Evolutionary conservation across 495 filamentous ascomycete genomes (phyloP).

Genomic region (Penicillium maclennaniae): DNA sequence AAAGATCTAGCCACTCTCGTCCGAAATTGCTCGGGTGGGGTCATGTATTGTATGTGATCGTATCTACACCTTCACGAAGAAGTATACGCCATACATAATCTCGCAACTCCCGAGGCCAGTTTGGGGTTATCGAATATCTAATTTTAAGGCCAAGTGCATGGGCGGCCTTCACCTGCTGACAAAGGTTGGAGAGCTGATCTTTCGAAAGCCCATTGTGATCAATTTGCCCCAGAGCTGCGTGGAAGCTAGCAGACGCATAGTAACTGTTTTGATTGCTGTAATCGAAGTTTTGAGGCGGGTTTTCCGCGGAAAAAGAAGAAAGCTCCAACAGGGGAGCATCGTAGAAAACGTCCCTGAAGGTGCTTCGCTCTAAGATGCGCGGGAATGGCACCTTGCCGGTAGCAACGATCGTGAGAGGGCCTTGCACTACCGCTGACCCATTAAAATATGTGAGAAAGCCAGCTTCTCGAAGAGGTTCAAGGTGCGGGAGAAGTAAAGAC

Average conservation of each 20-base stretch:
- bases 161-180: slow-evolving; percentile 56
- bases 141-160: slow-evolving; percentile 58
- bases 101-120: slow-evolving; percentile 61
- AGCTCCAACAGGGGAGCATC: slow-evolving; percentile 8
- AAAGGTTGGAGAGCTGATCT: slow-evolving; percentile 51
- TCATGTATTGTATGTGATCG: not conserved
- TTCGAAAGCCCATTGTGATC: slow-evolving; percentile 26
- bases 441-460: slow-evolving; percentile 41
- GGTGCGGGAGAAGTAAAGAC: slow-evolving; percentile 35
- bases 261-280: slow-evolving; percentile 43
- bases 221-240: slow-evolving; percentile 26
- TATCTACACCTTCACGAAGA: slow-evolving; percentile 51
- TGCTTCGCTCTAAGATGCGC: slow-evolving; percentile 19
- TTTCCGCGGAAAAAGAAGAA: not conserved
- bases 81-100: slow-evolving; percentile 65
- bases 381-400: slow-evolving; percentile 47
- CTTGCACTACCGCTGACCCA: slow-evolving; percentile 29
- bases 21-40: not conserved
- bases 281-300: not conserved
- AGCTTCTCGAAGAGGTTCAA: slow-evolving; percentile 35
- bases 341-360: not conserved
- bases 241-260: slow-evolving; percentile 46
- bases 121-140: slow-evolving; percentile 65
- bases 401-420: slow-evolving; percentile 44
- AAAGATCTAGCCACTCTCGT: not conserved